Evolutionary conservation across 208 protist species (phyloP).

Genomic region (Trypanosoma scelopori): DNA sequence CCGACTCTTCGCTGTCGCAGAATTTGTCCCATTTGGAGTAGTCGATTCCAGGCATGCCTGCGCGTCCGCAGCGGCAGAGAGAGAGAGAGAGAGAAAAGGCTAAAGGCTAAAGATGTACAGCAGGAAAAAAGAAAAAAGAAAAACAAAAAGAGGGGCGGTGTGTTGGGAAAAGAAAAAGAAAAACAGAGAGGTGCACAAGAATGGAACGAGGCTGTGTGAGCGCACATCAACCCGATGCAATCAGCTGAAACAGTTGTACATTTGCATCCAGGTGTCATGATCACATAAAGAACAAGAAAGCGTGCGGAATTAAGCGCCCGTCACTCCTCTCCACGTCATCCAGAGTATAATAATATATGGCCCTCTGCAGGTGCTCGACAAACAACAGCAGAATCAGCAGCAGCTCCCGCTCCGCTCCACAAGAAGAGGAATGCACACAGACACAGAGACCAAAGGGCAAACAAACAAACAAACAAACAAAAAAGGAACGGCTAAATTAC

Average conservation of each 20-base stretch:
- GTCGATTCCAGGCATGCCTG: slow-evolving; percentile 60
- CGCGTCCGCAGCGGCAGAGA: too few species aligned
- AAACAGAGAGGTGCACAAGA: not conserved
- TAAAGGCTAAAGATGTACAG: not conserved
- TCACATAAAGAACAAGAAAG: too few species aligned
- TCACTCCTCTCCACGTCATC: too few species aligned
- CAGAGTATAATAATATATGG: too few species aligned
- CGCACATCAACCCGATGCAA: too few species aligned
- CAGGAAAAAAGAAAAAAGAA: not conserved
- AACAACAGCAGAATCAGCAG: not conserved
- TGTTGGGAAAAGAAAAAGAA: too few species aligned
- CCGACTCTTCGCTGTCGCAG: slow-evolving; percentile 32
- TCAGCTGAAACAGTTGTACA: too few species aligned
- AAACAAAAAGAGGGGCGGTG: not conserved
- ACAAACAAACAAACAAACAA: slow-evolving; percentile 12
- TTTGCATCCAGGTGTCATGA: not conserved
- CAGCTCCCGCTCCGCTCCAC: too few species aligned
- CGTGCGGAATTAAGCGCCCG: too few species aligned
- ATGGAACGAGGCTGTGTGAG: not conserved
- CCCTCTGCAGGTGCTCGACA: too few species aligned
- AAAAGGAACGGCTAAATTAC: slow-evolving; percentile 11
- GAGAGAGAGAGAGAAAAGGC: too few species aligned
- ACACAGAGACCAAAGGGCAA: not conserved
- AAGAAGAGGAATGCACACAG: not conserved
- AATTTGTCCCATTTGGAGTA: slow-evolving; percentile 87